phyloP scores from a whole-genome alignment of 2,329 filamentous ascomycete genomes.

The Ophiocordyceps camponoti-floridani region DNA sequence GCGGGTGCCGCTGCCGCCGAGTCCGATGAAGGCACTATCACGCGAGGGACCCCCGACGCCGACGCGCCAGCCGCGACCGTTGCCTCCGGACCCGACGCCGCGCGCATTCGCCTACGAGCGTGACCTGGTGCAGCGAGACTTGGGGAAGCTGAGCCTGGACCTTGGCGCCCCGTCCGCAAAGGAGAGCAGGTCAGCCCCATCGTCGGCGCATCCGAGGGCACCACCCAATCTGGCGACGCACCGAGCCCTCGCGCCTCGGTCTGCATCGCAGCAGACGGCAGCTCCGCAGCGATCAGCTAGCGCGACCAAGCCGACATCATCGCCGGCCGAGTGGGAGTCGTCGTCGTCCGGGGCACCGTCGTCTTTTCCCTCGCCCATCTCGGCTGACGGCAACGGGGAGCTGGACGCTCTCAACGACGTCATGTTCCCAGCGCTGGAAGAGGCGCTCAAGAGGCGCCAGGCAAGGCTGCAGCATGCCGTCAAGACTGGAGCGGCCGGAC shows the following conservation, averaged over 20 bases:
- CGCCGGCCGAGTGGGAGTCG: slow-evolving; percentile 13
- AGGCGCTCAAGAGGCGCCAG: slow-evolving; percentile 68
- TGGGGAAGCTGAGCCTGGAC: slow-evolving; percentile 31
- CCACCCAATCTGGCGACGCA: slow-evolving; percentile 37
- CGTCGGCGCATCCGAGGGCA: slow-evolving; percentile 18
- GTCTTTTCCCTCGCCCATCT: slow-evolving; percentile 37
- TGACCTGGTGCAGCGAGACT: slow-evolving; percentile 42
- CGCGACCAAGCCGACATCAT: slow-evolving; percentile 12
- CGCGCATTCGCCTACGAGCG: slow-evolving; percentile 43
- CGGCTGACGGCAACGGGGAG: slow-evolving; percentile 44
- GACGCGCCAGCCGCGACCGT: slow-evolving; percentile 19
- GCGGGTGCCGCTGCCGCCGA: slow-evolving; percentile 40
- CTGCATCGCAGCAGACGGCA: slow-evolving; percentile 11
- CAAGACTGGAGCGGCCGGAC: slow-evolving; percentile 20
- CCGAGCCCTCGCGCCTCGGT: slow-evolving; percentile 18
- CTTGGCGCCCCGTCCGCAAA: slow-evolving; percentile 1
- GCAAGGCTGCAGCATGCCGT: slow-evolving; percentile 37
- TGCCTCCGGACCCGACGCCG: slow-evolving; percentile 25
- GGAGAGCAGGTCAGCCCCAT: slow-evolving; percentile 4
- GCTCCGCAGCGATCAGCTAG: slow-evolving; percentile 6
- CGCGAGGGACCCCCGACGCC: slow-evolving; percentile 26
- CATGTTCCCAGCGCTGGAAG: slow-evolving; percentile 81
- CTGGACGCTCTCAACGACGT: slow-evolving; percentile 81
- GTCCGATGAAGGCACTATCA: slow-evolving; percentile 11
- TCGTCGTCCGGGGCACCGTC: slow-evolving; percentile 17